Evolutionary conservation across 2,329 filamentous ascomycete species (phyloP).

Genomic region (Aaosphaeria pasadenensis): DNA sequence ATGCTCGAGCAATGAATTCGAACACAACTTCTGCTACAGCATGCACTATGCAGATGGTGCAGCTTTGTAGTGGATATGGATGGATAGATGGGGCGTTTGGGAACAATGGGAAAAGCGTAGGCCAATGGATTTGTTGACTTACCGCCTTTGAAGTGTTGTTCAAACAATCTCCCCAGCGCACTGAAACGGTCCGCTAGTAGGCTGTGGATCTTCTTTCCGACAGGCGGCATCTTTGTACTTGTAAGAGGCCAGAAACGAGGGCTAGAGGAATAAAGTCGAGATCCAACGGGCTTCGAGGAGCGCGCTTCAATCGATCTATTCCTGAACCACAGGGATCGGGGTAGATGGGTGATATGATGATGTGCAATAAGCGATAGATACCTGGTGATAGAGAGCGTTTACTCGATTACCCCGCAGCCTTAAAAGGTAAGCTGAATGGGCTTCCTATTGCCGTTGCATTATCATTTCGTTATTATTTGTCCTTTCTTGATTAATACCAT

Average conservation of each 20-base stretch:
- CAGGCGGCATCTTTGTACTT: conserved; percentile 29
- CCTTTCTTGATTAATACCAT: too few relatives aligned
- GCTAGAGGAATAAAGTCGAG: too few relatives aligned
- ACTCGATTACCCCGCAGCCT: too few relatives aligned
- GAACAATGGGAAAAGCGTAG: conserved; percentile 14
- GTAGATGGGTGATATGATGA: too few relatives aligned
- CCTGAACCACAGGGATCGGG: too few relatives aligned
- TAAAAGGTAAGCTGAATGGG: too few relatives aligned
- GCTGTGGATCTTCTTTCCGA: conserved; percentile 10
- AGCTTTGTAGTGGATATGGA: conserved; percentile 7
- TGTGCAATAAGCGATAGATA: too few relatives aligned
- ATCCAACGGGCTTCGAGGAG: too few relatives aligned
- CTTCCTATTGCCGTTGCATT: too few relatives aligned
- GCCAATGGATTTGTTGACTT: conserved; percentile 33
- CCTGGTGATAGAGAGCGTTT: too few relatives aligned
- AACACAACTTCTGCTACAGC: not conserved
- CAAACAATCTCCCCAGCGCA: conserved; percentile 24
- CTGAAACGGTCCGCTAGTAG: conserved; percentile 30
- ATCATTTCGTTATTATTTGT: too few relatives aligned
- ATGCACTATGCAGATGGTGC: conserved; percentile 12
- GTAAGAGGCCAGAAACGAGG: conserved; percentile 10
- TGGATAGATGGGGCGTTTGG: conserved; percentile 24
- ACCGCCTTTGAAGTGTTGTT: conserved; percentile 35
- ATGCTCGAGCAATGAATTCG: conserved; percentile 7
- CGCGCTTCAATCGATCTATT: too few relatives aligned